Evolutionary conservation across 2,329 filamentous ascomycete genomes (phyloP).

Genomic region (Aquanectria penicillioides): DNA sequence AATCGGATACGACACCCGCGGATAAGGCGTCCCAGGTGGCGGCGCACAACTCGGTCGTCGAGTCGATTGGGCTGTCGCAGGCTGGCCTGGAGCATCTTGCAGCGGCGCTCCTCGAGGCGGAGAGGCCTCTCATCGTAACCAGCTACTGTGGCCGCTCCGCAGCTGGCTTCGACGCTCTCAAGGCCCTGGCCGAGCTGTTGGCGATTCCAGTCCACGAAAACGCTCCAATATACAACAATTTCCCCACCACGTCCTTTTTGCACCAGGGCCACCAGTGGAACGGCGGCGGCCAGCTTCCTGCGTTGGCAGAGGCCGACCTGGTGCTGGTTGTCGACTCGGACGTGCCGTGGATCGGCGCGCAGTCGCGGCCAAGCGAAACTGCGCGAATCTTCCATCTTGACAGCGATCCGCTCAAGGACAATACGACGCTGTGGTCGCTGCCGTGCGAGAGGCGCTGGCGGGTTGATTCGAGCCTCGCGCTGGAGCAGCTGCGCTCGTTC

Average conservation of each 20-base stretch:
- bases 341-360: constrained; percentile 27
- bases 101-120: neutral
- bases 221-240: constrained; percentile 26
- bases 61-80: neutral
- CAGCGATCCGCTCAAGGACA: constrained; percentile 23
- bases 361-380: neutral
- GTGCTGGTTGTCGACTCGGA: constrained; percentile 25
- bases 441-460: too few species aligned
- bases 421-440: constrained; percentile 16
- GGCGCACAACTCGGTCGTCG: neutral
- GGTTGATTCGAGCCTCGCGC: too few species aligned
- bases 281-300: constrained; percentile 19
- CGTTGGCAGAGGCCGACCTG: constrained; percentile 14
- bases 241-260: too few species aligned
- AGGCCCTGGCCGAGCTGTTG: constrained; percentile 10
- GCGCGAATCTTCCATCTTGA: constrained; percentile 26
- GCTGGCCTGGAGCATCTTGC: constrained; percentile 10
- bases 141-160: constrained; percentile 21
- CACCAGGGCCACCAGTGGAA: constrained; percentile 16
- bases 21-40: neutral
- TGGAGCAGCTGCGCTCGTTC: too few species aligned
- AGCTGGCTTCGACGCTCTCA: constrained; percentile 15
- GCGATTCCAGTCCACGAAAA: constrained; percentile 22
- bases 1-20: constrained; percentile 27
- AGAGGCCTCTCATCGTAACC: constrained; percentile 19